These are phyloP conservation scores for Arachnomyces sp. DNA, from an alignment of 2,329 filamentous ascomycete genomes.

Conservation along the genomic window DNA sequence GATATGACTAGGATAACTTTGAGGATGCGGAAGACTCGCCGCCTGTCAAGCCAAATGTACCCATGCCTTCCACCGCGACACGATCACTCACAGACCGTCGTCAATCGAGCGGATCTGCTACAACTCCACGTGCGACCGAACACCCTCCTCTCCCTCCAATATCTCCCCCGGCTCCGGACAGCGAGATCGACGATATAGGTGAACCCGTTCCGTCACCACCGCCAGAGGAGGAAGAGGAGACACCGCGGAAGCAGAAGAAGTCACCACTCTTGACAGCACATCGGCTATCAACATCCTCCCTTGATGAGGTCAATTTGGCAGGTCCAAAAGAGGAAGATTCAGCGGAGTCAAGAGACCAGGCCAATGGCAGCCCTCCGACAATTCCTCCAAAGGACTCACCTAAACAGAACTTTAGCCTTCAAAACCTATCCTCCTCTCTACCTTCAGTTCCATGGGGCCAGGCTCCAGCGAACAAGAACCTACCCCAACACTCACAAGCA, in stretches of 20 bases:
- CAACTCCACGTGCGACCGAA: slow-evolving; percentile 31
- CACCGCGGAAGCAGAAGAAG: slow-evolving; percentile 35
- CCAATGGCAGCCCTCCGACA: slow-evolving; percentile 18
- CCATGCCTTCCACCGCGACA: slow-evolving; percentile 37
- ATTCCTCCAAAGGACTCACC: slow-evolving; percentile 28
- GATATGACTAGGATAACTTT: slow-evolving; percentile 59
- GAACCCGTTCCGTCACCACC: slow-evolving; percentile 20
- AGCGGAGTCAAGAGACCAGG: slow-evolving; percentile 13
- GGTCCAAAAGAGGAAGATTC: slow-evolving; percentile 48
- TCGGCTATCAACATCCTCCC: slow-evolving; percentile 49
- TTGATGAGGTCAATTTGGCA: slow-evolving; percentile 60
- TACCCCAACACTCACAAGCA: slow-evolving; percentile 30
- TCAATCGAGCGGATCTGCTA: slow-evolving; percentile 30
- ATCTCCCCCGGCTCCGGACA: slow-evolving; percentile 4
- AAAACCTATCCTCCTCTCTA: slow-evolving; percentile 63
- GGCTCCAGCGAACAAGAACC: slow-evolving; percentile 37
- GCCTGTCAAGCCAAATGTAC: slow-evolving; percentile 21
- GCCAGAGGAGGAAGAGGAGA: slow-evolving; percentile 27
- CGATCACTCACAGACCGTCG: slow-evolving; percentile 53
- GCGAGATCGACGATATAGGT: slow-evolving; percentile 15
- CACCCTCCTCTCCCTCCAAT: slow-evolving; percentile 19
- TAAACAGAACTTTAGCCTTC: slow-evolving; percentile 27
- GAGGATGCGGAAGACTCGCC: slow-evolving; percentile 69
- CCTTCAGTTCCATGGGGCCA: slow-evolving; percentile 68
- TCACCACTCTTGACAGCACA: slow-evolving; percentile 48